phyloP scores from a whole-genome alignment of 23 red algal genomes.

The Agarophyton chilense region DNA sequence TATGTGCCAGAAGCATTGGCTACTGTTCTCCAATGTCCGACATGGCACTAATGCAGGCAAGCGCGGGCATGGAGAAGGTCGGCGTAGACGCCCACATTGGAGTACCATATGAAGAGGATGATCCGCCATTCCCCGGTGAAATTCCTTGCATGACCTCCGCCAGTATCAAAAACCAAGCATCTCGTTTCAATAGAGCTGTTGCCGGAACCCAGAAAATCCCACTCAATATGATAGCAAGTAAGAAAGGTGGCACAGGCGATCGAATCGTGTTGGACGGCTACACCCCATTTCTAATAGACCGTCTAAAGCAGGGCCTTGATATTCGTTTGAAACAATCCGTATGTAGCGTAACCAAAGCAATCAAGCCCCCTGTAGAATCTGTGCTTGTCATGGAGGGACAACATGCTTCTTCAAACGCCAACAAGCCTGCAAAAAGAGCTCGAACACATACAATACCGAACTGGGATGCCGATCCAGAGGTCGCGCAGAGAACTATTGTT shows the following conservation, averaged over 20 bases:
- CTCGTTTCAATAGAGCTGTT: constrained; percentile 39
- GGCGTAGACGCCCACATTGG: constrained; percentile 42
- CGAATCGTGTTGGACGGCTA: constrained; percentile 71
- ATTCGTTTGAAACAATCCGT: constrained; percentile 55
- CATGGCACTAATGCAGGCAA: constrained; percentile 64
- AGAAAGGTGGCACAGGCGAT: constrained; percentile 49
- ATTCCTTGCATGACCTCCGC: constrained; percentile 17
- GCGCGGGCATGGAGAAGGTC: constrained; percentile 38
- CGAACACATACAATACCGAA: not conserved
- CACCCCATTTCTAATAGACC: constrained; percentile 53
- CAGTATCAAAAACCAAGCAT: constrained; percentile 29
- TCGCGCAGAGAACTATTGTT: constrained; percentile 32
- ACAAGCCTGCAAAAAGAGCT: constrained; percentile 6
- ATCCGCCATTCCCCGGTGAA: constrained; percentile 57
- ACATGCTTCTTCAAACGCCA: not conserved
- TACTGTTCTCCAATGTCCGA: constrained; percentile 53
- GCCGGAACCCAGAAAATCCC: constrained; percentile 23
- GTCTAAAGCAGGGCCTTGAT: constrained; percentile 36
- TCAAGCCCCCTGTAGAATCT: constrained; percentile 17
- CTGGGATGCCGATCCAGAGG: constrained; percentile 35
- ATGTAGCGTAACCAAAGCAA: constrained; percentile 33
- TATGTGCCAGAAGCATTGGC: constrained; percentile 46
- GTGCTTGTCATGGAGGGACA: not conserved
- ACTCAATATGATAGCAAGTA: constrained; percentile 43
- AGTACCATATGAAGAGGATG: constrained; percentile 57